These are phyloP conservation scores for Ziziphus jujuba DNA, from an alignment of 306 rosid species.

Conservation along the genomic window DNA sequence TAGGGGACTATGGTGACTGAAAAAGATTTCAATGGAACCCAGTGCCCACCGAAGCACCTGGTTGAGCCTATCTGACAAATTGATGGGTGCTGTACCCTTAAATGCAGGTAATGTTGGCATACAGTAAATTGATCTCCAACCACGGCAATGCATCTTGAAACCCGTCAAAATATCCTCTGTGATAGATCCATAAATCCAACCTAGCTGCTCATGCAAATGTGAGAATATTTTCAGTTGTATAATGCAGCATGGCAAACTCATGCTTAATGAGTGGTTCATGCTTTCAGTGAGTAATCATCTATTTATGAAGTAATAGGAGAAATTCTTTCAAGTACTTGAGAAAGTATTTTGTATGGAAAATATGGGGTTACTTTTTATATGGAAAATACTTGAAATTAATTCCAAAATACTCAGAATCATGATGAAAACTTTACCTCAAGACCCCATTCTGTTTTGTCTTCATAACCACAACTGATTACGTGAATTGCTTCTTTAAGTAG, in stretches of 20 bases:
- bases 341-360: no score
- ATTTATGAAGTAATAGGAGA: no score
- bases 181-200: slow-evolving; percentile 96
- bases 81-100: slow-evolving; percentile 98
- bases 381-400: no score
- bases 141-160: slow-evolving; percentile 98
- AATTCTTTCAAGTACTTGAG: no score
- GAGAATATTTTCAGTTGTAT: slow-evolving; percentile 12
- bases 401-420: background rate
- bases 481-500: slow-evolving; percentile 94
- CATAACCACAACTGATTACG: slow-evolving; percentile 87
- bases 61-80: slow-evolving; percentile 92
- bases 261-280: no score
- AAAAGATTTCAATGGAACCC: slow-evolving; percentile 92
- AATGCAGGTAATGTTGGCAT: slow-evolving; percentile 83
- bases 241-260: no score
- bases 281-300: no score
- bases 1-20: slow-evolving; percentile 89
- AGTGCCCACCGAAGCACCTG: slow-evolving; percentile 99
- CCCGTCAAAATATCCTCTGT: slow-evolving; percentile 96
- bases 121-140: slow-evolving; percentile 96
- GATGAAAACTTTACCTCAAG: slow-evolving; percentile 59
- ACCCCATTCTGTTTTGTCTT: slow-evolving; percentile 99
- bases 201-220: slow-evolving; percentile 58
- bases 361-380: no score